A percentile compares a stretch with the other conserved stretches of the same genome.
Evolutionary conservation across 106 monocot species (phyloP).

Genomic region (Phalaenopsis equestris): DNA sequence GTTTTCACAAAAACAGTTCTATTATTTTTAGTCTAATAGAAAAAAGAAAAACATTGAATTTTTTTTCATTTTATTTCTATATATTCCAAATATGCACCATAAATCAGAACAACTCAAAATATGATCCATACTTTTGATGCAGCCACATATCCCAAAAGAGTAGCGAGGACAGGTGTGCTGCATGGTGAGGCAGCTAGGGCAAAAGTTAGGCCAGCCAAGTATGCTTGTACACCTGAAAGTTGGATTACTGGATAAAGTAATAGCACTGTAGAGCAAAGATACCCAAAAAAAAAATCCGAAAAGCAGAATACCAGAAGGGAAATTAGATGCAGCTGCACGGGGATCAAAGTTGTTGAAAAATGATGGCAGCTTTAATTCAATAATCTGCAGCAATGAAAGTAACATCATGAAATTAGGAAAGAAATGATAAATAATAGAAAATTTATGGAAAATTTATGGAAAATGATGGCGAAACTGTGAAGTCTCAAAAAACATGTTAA

Average conservation of each 20-base stretch:
- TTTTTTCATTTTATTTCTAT: too few relatives aligned
- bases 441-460: too few relatives aligned
- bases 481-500: too few relatives aligned
- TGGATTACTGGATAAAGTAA: neutral
- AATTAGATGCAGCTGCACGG: slow-evolving; percentile 79
- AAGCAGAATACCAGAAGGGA: slow-evolving; percentile 65
- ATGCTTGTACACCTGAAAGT: slow-evolving; percentile 88
- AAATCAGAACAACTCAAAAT: neutral
- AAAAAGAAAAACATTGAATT: too few relatives aligned
- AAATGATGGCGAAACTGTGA: too few relatives aligned
- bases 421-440: neutral
- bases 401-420: neutral
- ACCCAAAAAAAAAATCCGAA: neutral
- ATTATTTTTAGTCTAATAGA: too few relatives aligned
- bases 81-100: too few relatives aligned
- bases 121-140: slow-evolving; percentile 66
- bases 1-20: too few relatives aligned
- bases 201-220: slow-evolving; percentile 94
- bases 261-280: neutral
- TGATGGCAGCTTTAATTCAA: slow-evolving; percentile 87
- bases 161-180: slow-evolving; percentile 95
- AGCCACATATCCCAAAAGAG: slow-evolving; percentile 91
- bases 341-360: slow-evolving; percentile 92
- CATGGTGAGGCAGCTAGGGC: slow-evolving; percentile 97
- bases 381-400: slow-evolving; percentile 37